Conservation (phyloP, 176 grass and related monocot species). For the Canna indica region DNA sequence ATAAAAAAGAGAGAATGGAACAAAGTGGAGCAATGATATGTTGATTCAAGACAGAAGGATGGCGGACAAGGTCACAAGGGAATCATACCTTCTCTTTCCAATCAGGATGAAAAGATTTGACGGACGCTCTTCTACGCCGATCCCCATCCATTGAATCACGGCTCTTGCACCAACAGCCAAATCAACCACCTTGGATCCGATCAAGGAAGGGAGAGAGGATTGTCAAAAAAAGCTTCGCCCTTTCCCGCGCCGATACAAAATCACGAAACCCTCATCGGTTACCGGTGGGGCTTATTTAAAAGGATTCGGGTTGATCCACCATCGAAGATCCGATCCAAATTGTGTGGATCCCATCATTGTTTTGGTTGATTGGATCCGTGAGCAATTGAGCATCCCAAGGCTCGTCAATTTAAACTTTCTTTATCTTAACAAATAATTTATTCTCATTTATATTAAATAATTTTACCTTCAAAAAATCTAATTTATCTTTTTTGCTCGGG, state of each 20-base stretch:
- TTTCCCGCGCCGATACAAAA: neutral
- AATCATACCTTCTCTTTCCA: slow-evolving; percentile 10
- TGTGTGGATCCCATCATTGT: no score
- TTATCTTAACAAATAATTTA: no score
- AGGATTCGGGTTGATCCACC: no score
- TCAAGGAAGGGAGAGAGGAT: neutral
- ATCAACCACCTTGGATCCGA: neutral
- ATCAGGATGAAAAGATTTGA: slow-evolving; percentile 14
- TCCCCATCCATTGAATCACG: slow-evolving; percentile 2
- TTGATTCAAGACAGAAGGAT: neutral
- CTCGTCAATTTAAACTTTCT: no score
- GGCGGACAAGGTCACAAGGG: neutral
- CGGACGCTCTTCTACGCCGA: neutral
- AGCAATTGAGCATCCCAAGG: no score
- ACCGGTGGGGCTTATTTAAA: no score
- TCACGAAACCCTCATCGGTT: neutral
- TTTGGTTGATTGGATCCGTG: no score
- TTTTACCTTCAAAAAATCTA: no score
- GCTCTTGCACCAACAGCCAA: neutral
- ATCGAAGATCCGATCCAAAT: no score
- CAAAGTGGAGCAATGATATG: neutral
- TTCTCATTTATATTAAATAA: no score
- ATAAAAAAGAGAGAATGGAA: neutral
- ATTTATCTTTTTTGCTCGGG: no score
- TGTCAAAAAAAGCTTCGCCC: neutral